Conservation (phyloP, 352 stramenopile genomes). For the Pythium insidiosum region DNA sequence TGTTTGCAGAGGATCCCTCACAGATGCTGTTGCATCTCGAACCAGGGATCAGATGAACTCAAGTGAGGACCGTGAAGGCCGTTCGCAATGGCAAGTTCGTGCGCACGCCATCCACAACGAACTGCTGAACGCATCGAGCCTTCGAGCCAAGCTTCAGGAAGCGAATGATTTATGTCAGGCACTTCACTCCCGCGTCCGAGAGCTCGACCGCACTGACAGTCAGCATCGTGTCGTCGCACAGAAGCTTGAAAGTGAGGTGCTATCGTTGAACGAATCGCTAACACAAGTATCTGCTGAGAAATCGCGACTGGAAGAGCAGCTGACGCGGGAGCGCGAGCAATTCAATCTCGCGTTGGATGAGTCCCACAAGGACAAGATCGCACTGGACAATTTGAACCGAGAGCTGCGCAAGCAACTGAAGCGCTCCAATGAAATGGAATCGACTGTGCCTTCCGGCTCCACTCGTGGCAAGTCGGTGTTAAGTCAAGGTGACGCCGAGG, state of each 20-base stretch:
- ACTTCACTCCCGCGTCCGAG: conserved; percentile 56
- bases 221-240: conserved; percentile 72
- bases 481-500: conserved; percentile 36
- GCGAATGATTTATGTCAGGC: conserved; percentile 57
- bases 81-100: conserved; percentile 66
- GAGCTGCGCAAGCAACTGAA: conserved; percentile 79
- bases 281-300: conserved; percentile 28
- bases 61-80: conserved; percentile 14
- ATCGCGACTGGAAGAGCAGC: conserved; percentile 38
- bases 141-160: conserved; percentile 54
- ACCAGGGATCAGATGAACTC: conserved; percentile 17
- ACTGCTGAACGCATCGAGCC: conserved; percentile 44
- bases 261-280: conserved; percentile 40
- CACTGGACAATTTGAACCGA: conserved; percentile 57
- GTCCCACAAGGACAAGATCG: conserved; percentile 76
- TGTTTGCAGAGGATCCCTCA: conserved; percentile 72
- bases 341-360: conserved; percentile 67
- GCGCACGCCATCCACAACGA: conserved; percentile 66
- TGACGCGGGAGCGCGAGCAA: conserved; percentile 64
- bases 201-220: conserved; percentile 66
- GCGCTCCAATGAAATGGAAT: conserved; percentile 41
- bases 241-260: conserved; percentile 68
- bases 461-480: conserved; percentile 21
- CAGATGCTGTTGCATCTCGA: conserved; percentile 52
- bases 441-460: neutral